A percentile compares a stretch with the other conserved stretches of the same genome.
Conservation (phyloP, 2,329 filamentous ascomycete genomes). For the Sphaceloma murrayae region DNA sequence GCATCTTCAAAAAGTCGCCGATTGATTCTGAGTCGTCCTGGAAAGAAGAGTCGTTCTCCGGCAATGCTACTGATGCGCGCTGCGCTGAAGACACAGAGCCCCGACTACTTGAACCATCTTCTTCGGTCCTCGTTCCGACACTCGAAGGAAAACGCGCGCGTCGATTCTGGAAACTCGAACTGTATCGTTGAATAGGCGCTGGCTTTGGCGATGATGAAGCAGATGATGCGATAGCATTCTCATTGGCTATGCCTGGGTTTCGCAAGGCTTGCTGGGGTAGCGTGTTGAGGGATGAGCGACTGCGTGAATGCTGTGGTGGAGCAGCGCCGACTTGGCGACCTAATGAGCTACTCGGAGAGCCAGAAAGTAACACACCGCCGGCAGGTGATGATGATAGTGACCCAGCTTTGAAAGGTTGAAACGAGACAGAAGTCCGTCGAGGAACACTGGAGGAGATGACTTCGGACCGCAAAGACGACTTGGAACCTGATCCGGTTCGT, state of each 20-base stretch:
- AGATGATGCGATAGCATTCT: slow-evolving; percentile 54
- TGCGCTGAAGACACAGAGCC: slow-evolving; percentile 59
- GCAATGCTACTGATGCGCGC: slow-evolving; percentile 70
- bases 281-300: slow-evolving; percentile 62
- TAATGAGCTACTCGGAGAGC: slow-evolving; percentile 44
- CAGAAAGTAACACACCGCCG: slow-evolving; percentile 41
- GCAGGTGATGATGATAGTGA: slow-evolving; percentile 83
- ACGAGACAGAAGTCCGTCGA: slow-evolving; percentile 74
- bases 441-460: slow-evolving; percentile 12
- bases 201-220: slow-evolving; percentile 70
- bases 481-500: slow-evolving; percentile 39
- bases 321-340: slow-evolving; percentile 28
- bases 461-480: slow-evolving; percentile 40
- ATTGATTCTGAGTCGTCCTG: slow-evolving; percentile 87
- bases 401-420: slow-evolving; percentile 92
- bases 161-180: slow-evolving; percentile 87
- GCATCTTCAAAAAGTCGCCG: slow-evolving; percentile 78
- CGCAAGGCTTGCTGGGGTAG: slow-evolving; percentile 66
- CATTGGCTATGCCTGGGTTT: slow-evolving; percentile 53
- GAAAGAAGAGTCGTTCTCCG: slow-evolving; percentile 56
- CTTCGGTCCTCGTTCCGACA: slow-evolving; percentile 53
- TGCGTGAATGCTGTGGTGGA: slow-evolving; percentile 46
- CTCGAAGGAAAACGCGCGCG: slow-evolving; percentile 68
- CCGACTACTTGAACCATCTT: slow-evolving; percentile 69
- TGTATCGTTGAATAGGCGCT: slow-evolving; percentile 69